phyloP scores from a whole-genome alignment of 805 yeast species.

The Kuraishia molischiana region DNA sequence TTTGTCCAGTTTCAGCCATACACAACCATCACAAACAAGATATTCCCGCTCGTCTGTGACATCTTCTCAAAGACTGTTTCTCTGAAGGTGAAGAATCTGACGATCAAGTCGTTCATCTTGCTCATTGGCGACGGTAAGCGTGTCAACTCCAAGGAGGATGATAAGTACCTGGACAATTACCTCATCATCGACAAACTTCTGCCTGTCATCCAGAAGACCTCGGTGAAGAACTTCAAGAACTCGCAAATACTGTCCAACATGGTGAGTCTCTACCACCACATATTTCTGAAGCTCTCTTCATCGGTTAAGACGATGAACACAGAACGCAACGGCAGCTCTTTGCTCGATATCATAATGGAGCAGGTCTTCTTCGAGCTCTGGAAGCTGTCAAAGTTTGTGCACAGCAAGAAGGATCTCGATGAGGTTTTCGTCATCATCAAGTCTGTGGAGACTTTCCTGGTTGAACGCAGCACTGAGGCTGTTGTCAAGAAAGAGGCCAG shows the following conservation, averaged over 20 bases:
- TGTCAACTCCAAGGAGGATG: conserved; percentile 15
- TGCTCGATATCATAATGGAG: conserved; percentile 14
- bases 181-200: conserved; percentile 68
- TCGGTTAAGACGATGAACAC: conserved; percentile 9
- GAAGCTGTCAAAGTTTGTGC: conserved; percentile 18
- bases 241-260: conserved; percentile 18
- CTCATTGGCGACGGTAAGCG: conserved; percentile 27
- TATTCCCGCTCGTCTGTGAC: conserved; percentile 65
- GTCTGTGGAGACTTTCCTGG: conserved; percentile 11
- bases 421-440: conserved; percentile 8
- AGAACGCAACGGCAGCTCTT: conserved; percentile 11
- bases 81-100: conserved; percentile 62
- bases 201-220: conserved; percentile 50
- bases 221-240: conserved; percentile 19
- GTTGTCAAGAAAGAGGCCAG: conserved; percentile 4
- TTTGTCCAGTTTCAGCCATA: conserved; percentile 24
- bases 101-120: conserved; percentile 49
- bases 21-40: conserved; percentile 57
- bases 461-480: conserved; percentile 8
- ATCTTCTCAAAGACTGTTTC: conserved; percentile 82
- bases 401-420: conserved; percentile 12
- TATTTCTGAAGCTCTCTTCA: conserved; percentile 16
- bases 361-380: conserved; percentile 23
- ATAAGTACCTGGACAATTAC: conserved; percentile 58
- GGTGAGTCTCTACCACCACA: conserved; percentile 17